These are phyloP conservation scores for Boletus pseudo-olivaceus DNA, from an alignment of 768 basidiomycete species.

Conservation along the genomic window DNA sequence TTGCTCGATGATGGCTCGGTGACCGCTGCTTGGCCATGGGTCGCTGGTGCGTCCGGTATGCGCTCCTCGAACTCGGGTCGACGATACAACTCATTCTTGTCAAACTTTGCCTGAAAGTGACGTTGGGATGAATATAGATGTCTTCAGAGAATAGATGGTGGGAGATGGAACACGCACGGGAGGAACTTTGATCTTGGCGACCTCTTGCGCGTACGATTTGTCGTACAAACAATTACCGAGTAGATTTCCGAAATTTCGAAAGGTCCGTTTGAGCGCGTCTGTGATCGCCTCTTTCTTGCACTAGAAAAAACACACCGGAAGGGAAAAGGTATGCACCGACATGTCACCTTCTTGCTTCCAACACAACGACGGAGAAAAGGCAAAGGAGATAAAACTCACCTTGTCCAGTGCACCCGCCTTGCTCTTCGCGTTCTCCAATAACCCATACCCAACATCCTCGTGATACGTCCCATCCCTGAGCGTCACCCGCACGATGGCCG, in stretches of 20 bases:
- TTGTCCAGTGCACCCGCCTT: conserved; percentile 91
- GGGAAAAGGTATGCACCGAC: background rate
- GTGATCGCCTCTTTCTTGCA: conserved; percentile 99
- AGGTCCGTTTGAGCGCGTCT: conserved; percentile 86
- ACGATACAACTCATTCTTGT: conserved; percentile 63
- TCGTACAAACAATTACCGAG: conserved; percentile 98
- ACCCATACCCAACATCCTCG: conserved; percentile 93
- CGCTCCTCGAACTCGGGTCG: conserved; percentile 64
- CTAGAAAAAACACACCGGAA: conserved; percentile 38
- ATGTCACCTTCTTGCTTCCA: background rate
- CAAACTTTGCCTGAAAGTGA: conserved; percentile 48
- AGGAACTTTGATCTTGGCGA: conserved; percentile 82
- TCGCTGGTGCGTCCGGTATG: conserved; percentile 26
- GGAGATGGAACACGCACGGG: conserved; percentile 49
- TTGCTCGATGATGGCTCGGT: background rate
- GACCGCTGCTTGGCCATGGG: background rate
- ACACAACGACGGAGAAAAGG: background rate
- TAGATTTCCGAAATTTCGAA: conserved; percentile 91
- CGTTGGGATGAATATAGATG: background rate
- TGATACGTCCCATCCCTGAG: conserved; percentile 85
- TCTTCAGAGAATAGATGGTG: background rate
- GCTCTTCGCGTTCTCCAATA: conserved; percentile 77
- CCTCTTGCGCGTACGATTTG: conserved; percentile 79
- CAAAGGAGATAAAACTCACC: conserved; percentile 44
- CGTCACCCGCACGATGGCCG: conserved; percentile 84